These are phyloP conservation scores for Cladophialophora carrionii DNA, from an alignment of 2,329 filamentous ascomycete genomes.

Conservation along the genomic window DNA sequence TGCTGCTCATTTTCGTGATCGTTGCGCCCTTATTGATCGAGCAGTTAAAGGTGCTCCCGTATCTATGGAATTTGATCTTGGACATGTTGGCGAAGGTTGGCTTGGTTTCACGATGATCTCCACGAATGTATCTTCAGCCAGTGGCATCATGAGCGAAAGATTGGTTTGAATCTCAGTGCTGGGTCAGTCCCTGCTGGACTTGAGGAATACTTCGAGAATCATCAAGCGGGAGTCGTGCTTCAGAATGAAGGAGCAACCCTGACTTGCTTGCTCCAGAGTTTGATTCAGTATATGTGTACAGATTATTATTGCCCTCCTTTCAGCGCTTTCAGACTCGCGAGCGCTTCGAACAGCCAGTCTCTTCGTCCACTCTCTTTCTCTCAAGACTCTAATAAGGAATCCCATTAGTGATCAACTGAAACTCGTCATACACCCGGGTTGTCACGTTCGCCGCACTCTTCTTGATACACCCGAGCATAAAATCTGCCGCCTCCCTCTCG, in stretches of 20 bases:
- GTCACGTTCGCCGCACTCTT: slow-evolving; percentile 90
- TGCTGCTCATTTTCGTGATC: slow-evolving; percentile 65
- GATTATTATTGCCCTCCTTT: neutral
- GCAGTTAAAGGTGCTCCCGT: slow-evolving; percentile 52
- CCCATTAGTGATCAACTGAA: slow-evolving; percentile 94
- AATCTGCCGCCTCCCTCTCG: slow-evolving; percentile 91
- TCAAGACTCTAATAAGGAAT: slow-evolving; percentile 74
- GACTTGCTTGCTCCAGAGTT: neutral
- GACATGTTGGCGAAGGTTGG: slow-evolving; percentile 33
- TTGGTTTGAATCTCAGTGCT: neutral
- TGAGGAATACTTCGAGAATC: neutral
- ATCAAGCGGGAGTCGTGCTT: neutral
- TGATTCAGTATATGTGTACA: neutral
- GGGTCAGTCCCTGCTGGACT: neutral
- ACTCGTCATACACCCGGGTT: slow-evolving; percentile 95
- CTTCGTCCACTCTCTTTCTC: neutral
- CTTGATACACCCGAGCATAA: slow-evolving; percentile 85
- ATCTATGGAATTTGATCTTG: slow-evolving; percentile 46
- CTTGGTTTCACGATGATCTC: slow-evolving; percentile 31
- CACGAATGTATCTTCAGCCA: neutral
- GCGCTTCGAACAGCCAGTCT: neutral
- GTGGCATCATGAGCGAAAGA: neutral
- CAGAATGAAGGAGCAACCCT: neutral
- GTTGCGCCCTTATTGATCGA: slow-evolving; percentile 60
- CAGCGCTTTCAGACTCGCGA: neutral